Base-by-base conservation (phyloP, 1,284 basidiomycete genomes). In the Boletus sp. region DNA sequence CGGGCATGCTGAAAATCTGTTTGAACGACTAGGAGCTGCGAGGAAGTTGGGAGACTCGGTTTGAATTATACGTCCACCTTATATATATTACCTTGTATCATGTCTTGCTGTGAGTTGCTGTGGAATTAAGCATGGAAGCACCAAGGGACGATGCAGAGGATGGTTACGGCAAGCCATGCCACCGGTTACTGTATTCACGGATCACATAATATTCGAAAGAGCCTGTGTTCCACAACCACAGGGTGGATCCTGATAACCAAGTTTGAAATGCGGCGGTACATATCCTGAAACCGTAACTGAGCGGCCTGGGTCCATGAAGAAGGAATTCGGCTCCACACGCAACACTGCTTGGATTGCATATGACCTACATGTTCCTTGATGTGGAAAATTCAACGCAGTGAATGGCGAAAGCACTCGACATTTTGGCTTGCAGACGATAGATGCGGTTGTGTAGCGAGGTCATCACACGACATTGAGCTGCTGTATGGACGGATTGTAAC, bases 21-120 rank as follows among this genome's bases (percentile, higher is more conserved):
- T 12, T 37, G 32, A 22, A 50, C 47, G 70, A 68, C 13, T 51
- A 50, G 37, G 48, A 75, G 56, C 13, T 46, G 39, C 32, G 34
- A 37, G 39, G n/a, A 39, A 32, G 23, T 44, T 19, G n/a, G 8
- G 41, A 27, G 14, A 33, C n/a, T n/a, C n/a, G 8, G 8, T 29
- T 32, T n/a, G 1, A 14, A 23, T 13, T 44, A 9, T 14, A 25
- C 5, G 8, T 1, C 4, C 14, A 6, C 23, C 33, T 46, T 57
- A n/a, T 64, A 62, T 62, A 43, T 27, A 19, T 17, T 8, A 2
- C 2, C 13, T 25, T 32, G 20, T 5, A 7, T 25, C n/a, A 27
- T 38, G 20, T 8, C 8, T 38, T 60, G 59, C 61, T 60, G 52
- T 62, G 17, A 41, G 33, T 33, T 61, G 48, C 60, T 61, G 58